Evolutionary conservation across 228 moss, liverwort and hornwort genomes (phyloP).

Genomic region (Sphagnum magellanicum): DNA sequence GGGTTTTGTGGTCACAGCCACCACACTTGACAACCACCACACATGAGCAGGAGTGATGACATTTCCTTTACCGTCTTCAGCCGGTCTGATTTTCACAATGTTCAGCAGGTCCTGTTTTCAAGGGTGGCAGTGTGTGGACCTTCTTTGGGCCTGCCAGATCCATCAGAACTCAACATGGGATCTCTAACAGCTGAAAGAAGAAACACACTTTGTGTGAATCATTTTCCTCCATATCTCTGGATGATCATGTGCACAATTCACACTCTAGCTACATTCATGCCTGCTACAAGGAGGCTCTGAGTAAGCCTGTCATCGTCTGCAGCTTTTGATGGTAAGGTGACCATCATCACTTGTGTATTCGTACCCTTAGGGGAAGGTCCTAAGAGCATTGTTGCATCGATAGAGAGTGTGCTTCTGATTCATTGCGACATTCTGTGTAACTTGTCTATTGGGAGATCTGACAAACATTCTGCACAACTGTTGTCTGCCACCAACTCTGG

Average conservation of each 20-base stretch:
- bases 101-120: slow-evolving; percentile 35
- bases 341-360: slow-evolving; percentile 43
- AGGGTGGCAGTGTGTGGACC: slow-evolving; percentile 22
- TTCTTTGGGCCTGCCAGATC: slow-evolving; percentile 47
- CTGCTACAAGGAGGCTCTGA: slow-evolving; percentile 20
- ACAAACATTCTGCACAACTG: background rate
- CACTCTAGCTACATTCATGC: slow-evolving; percentile 47
- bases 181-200: slow-evolving; percentile 41
- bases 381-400: slow-evolving; percentile 24
- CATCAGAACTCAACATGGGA: slow-evolving; percentile 36
- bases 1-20: slow-evolving; percentile 16
- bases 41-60: slow-evolving; percentile 31
- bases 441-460: background rate
- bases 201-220: slow-evolving; percentile 26
- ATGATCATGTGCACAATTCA: slow-evolving; percentile 36
- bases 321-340: slow-evolving; percentile 41
- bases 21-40: slow-evolving; percentile 14
- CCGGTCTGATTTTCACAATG: slow-evolving; percentile 30
- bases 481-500: background rate
- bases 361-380: slow-evolving; percentile 28
- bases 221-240: slow-evolving; percentile 37
- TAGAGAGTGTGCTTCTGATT: slow-evolving; percentile 19
- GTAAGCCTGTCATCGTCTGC: slow-evolving; percentile 35
- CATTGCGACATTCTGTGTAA: slow-evolving; percentile 15
- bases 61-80: slow-evolving; percentile 21